A percentile compares a stretch with the other conserved stretches of the same genome.
Evolutionary conservation across 2,329 filamentous ascomycete genomes (phyloP).

Genomic region (Rutstroemia sp.): DNA sequence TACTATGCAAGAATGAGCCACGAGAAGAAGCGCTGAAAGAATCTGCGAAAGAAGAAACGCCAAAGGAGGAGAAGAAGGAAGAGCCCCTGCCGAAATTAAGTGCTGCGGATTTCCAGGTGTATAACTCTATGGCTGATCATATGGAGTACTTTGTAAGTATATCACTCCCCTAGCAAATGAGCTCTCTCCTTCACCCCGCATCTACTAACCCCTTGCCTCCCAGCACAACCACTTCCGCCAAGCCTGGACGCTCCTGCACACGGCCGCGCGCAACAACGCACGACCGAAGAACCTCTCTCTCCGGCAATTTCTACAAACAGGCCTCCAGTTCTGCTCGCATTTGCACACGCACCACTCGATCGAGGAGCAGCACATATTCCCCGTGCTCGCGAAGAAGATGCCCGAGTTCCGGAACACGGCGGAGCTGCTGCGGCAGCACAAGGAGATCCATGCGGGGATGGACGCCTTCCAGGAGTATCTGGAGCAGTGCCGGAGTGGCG

Average conservation of each 20-base stretch:
- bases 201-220: background rate
- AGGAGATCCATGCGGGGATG: conserved; percentile 69
- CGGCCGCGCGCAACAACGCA: conserved; percentile 50
- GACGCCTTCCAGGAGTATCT: conserved; percentile 62
- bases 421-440: conserved; percentile 67
- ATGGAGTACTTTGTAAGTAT: conserved; percentile 54
- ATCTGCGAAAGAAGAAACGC: conserved; percentile 8
- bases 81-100: conserved; percentile 44
- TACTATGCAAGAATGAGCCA: conserved; percentile 31
- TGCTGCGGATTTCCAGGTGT: conserved; percentile 48
- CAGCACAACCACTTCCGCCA: conserved; percentile 72
- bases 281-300: conserved; percentile 59
- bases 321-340: conserved; percentile 61
- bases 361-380: conserved; percentile 78
- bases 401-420: conserved; percentile 62
- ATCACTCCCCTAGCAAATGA: too few species aligned
- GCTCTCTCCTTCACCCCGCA: background rate
- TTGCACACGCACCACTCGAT: conserved; percentile 75
- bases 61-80: conserved; percentile 16
- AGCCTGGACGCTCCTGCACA: conserved; percentile 65
- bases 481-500: conserved; percentile 50
- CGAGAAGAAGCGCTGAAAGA: conserved; percentile 43
- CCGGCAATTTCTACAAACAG: conserved; percentile 58
- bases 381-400: conserved; percentile 69
- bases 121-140: conserved; percentile 54